Evolutionary conservation across 1,284 basidiomycete genomes (phyloP), one percentile per base, ranked within the genome.

Genomic region (Mycena citricolor): DNA sequence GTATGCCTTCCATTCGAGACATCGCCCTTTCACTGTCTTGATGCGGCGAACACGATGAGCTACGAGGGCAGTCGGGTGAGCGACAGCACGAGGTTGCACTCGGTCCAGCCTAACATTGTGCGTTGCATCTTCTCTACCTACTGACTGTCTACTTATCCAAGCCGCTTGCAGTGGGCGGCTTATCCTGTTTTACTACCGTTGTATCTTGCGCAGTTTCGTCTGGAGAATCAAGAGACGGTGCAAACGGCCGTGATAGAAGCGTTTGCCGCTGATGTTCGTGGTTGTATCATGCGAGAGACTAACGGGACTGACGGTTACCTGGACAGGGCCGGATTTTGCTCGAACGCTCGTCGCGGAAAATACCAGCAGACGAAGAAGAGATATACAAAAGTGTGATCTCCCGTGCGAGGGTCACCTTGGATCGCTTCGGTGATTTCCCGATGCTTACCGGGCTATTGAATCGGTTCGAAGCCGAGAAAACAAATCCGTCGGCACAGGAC

Each of bases 1-100:
- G 55, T 58, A 16, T 72, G 69, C 42, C 49, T 74, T 5, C 72
- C 72, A 3, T 74, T 65, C 55, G 64, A 54, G 24, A 63, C 69
- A 7, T 65, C 66, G 2, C 72, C 68, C 8, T 67, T 71, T 34
- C 55, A 65, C 4, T 44, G 62, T n/a, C 52, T 66, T 6, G 61
- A 70, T 17, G 44, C 60, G 19, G 57, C 11, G 56, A 61, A 39
- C 53, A 57, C 30, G 13, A 52, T 39, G 21, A 52, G 64, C n/a
- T 46, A 47, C 29, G 51, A 59, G 11, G 53, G 59, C 31, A 42
- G n/a, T n/a, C n/a, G n/a, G n/a, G n/a, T n/a, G n/a, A n/a, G n/a
- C n/a, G n/a, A n/a, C n/a, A n/a, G n/a, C n/a, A n/a, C n/a, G n/a
- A n/a, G n/a, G n/a, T n/a, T n/a, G n/a, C n/a, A n/a, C n/a, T n/a